Evolutionary conservation across 2,329 filamentous ascomycete species (phyloP).

Genomic region (Alternaria ethzedia): DNA sequence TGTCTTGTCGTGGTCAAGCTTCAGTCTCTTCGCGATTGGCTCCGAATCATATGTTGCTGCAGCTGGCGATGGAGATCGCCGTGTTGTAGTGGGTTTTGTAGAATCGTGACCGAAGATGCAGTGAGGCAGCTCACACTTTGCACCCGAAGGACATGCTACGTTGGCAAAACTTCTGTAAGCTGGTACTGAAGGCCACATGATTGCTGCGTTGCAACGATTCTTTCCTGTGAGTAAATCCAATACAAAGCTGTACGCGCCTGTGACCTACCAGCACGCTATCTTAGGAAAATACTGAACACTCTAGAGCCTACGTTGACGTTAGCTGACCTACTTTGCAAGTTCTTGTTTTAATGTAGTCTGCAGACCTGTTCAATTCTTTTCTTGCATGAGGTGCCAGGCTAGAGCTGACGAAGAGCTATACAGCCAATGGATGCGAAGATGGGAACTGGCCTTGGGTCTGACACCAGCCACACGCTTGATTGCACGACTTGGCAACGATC

Average conservation of each 20-base stretch:
- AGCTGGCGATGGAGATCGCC: constrained; percentile 1
- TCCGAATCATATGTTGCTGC: constrained; percentile 5
- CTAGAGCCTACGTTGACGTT: background rate
- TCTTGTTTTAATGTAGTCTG: background rate
- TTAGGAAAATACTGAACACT: background rate
- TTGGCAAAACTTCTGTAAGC: constrained; percentile 34
- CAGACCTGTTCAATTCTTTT: background rate
- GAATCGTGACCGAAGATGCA: constrained; percentile 65
- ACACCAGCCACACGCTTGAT: background rate
- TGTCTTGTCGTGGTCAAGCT: constrained; percentile 29
- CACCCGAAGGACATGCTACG: constrained; percentile 58
- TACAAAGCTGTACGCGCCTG: background rate
- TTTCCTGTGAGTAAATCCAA: constrained; percentile 17
- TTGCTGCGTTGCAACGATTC: background rate
- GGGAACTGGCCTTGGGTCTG: background rate
- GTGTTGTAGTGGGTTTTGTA: constrained; percentile 7
- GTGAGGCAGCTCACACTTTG: constrained; percentile 58
- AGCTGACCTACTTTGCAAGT: background rate
- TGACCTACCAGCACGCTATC: constrained; percentile 13
- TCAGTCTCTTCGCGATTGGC: constrained; percentile 40
- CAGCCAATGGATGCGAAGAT: background rate
- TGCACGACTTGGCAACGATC: background rate
- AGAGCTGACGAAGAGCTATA: background rate
- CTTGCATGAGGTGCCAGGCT: background rate
- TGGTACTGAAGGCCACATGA: constrained; percentile 41